Base-by-base conservation (phyloP, 371 early-diverging fungal genomes). In the Rhizomucor pusillus region DNA sequence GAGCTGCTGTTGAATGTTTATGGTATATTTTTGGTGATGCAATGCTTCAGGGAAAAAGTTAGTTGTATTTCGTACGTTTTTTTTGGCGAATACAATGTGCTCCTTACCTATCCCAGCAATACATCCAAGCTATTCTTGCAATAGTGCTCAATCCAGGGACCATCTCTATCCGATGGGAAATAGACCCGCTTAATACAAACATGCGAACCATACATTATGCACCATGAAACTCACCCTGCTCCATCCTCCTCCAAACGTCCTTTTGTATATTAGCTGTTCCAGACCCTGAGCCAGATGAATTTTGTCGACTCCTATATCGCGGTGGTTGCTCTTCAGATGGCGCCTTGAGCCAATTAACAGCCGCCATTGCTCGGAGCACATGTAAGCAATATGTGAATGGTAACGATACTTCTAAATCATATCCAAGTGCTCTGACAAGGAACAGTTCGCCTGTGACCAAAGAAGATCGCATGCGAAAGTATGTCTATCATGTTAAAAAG, bases 351-450 rank as follows among this genome's bases (percentile, higher is more conserved):
- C 67, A 70, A 19, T 63, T 61, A 9, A 78, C 61, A 3, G 69
- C 65, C 1, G 61, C 75, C 59, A 75, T 65, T 6, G 64, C 70
- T 39, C 73, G 60, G 9, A 78, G 57, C 11, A 73, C 67, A 50
- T 75, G 67, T 20, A 78, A 53, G 48, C 73, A 70, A 50, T 62
- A 73, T n/a, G 75, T 65, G 57, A 78, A 78, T 1, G 75, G 75
- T 47, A 78, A 52, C 24, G 73, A 67, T 9, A 73, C 62, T 36
- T 78, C 79, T 5, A 78, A 58, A 56, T 78, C 64, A 52, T 69
- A 78, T 13, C 69, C 75, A 20, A 78, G 58, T 29, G 71, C 73
- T 24, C 79, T 67, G 9, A 75, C 69, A 36, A 78, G 44, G 18
- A 78, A 51, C 19, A 78, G 58, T 52, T 78, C 79, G 36, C 71